Percentiles rank a stretch among this genome's conserved stretches.
Evolutionary conservation across 2,329 filamentous ascomycete genomes (phyloP).

Genomic region (Nemania sp.): DNA sequence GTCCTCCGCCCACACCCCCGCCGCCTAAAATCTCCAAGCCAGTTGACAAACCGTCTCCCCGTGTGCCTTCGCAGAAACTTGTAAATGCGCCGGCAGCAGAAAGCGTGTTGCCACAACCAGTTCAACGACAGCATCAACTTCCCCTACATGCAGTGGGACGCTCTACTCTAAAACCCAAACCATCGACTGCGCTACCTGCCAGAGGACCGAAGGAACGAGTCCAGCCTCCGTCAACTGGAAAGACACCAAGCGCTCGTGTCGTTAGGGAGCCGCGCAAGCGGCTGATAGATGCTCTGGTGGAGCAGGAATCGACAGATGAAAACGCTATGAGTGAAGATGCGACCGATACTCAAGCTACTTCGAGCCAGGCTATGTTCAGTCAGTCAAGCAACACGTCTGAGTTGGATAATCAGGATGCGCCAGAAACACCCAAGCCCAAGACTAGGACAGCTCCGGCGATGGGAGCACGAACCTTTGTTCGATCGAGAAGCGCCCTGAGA

Average conservation of each 20-base stretch:
- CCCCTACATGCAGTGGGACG: conserved; percentile 36
- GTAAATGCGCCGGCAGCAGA: conserved; percentile 4
- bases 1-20: conserved; percentile 38
- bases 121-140: conserved; percentile 32
- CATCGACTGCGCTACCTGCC: conserved; percentile 10
- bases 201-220: conserved; percentile 16
- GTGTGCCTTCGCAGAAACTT: neutral
- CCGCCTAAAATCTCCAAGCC: conserved; percentile 19
- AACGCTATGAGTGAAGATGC: conserved; percentile 25
- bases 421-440: conserved; percentile 33
- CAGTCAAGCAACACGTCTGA: conserved; percentile 29
- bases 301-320: conserved; percentile 34
- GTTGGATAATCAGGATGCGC: conserved; percentile 28
- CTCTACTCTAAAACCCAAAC: conserved; percentile 19
- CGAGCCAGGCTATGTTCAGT: conserved; percentile 27
- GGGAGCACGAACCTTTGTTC: conserved; percentile 34
- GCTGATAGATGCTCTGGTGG: conserved; percentile 37
- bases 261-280: conserved; percentile 35
- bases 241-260: conserved; percentile 9
- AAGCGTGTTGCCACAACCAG: conserved; percentile 15
- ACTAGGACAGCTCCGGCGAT: conserved; percentile 25
- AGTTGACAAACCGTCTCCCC: conserved; percentile 1
- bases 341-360: conserved; percentile 21
- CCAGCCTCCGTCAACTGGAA: conserved; percentile 12
- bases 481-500: conserved; percentile 39